Base-by-base conservation (phyloP, 2,329 filamentous ascomycete genomes). In the Aspergillus puulaauensis region DNA sequence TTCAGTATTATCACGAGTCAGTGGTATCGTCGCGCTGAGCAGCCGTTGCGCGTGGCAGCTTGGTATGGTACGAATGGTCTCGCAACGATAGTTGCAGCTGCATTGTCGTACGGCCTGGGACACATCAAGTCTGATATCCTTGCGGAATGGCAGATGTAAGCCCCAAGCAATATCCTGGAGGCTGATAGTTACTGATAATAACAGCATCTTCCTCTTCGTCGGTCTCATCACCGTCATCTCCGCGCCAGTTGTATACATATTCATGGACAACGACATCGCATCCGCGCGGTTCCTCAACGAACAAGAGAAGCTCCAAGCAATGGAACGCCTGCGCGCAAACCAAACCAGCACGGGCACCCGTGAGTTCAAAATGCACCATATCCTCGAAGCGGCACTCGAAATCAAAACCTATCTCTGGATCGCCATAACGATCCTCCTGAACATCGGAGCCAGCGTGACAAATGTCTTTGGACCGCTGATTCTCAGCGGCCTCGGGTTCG, bases 391-490 rank as follows among this genome's bases (percentile, higher is more conserved):
- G 2, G 64, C 68, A 1, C 57, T 78, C 1, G 79, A 81, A 43
- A 75, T 73, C 9, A 82, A 82, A 62, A 79, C 78, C 15, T 82
- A 84, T 66, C 77, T 89, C 4, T 89, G 85, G 77, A 75, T 88
- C 49, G 79, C 69, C 24, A 83, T 89, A 75, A 76, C 83, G 0
- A 68, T 90, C 35, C 77, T 86, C 19, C 80, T 88, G 52, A 89
- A 89, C 66, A 80, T 87, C n/a, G 85, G 84, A 1, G 83, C 86
- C 2, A 77, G 79, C 11, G 85, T 89, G 2, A 84, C 82, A 21
- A 88, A 85, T 67, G 86, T 82, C 1, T 89, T 89, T 57, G 86
- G 86, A 0, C 86, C 86, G 0, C 73, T 89, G 8, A 87, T 89
- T 55, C 70, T 90, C 4, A 75, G 75, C 7, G 84, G 85, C 0